Base-by-base conservation (phyloP, 2,329 filamentous ascomycete species). In the Shiraia sp. region DNA sequence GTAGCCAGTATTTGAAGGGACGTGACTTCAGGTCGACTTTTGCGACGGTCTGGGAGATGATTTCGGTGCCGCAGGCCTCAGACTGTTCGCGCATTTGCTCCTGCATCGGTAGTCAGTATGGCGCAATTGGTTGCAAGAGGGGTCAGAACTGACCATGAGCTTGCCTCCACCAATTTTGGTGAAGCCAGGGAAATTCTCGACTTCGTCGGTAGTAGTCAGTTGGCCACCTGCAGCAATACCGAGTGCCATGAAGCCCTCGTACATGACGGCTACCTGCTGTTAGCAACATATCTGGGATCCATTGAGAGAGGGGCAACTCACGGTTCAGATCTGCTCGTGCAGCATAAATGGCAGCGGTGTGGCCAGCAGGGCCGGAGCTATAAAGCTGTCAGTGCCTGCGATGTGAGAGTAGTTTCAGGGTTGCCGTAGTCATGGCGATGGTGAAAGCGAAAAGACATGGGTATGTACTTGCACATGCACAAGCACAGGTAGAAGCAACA, bases 161-260 rank as follows among this genome's bases (percentile, higher is more conserved):
- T 90, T 86, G 42, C 81, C 74, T 55, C 93, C 93, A 73, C 90
- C 87, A 69, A 99, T 90, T 61, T 88, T 82, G 63, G 88, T 87
- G 76, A 97, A 99, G 33, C 93, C 93, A 17, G 93, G 93, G 74
- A 87, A 99, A 81, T 99, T 99, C 79, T 99, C 93, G 46, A 99
- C 85, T 58, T 99, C 95, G 63, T 95, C 97, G 40, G 93, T 99
- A 17, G 95, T 99, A 40, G 95, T 99, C 58, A 99, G 80, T 79
- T 99, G 93, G 43, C 93, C 93, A 58, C 93, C 93, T 31, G 93
- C 90, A 6, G 93, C 93, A 62, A 95, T 95, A 65, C 92, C 93
- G 67, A 96, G 93, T 61, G 93, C 93, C 71, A 99, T 85, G 81
- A 99, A 96, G 59, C 93, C 93, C 76, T 99, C 93, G 70, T 97